Base-by-base conservation (phyloP, 495 filamentous ascomycete genomes). In the Hypoxylon perforatum region DNA sequence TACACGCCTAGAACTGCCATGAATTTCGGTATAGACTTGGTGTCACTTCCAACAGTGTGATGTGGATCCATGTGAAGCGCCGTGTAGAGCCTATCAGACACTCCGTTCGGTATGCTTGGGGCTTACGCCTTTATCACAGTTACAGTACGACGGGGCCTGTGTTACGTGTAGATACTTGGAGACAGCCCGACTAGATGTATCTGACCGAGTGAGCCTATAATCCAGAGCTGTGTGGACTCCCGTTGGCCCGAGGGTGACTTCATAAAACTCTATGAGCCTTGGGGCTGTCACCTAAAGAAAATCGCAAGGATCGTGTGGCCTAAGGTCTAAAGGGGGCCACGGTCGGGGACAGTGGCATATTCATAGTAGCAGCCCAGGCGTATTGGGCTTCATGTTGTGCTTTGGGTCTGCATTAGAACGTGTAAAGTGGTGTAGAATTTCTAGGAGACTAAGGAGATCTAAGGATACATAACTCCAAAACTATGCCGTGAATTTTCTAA, bases 11-110 rank as follows among this genome's bases (percentile, higher is more conserved):
- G 38, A 21, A 1, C 44, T 58, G 50, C 39, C 45, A 23, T 35
- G 38, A 21, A 1, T 50, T 58, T 67, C 64, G 52, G 63, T 67
- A 61, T 63, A 49, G 12, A 25, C 25, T 49, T 55, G 8, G 48
- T 50, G 36, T 8, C 4, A 57, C 57, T 18, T 57, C 22, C 18
- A 51, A 42, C 9, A n/a, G 36, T 14, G 38, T 45, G 33, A 30
- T 38, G 33, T 19, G 25, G 53, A 22, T 10, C 46, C 46, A 2
- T 15, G 19, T 39, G 30, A 65, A 39, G 47, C 47, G 53, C 8
- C 18, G 19, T 42, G 18, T 12, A 19, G 23, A 25, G 41, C 39
- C 48, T 25, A n/a, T 12, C 1, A 15, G 30, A 33, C 23, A 52
- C 41, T 46, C 48, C 30, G 12, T 1, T 39, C 55, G 10, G 39